Base-by-base conservation (phyloP, 2,329 filamentous ascomycete species). In the Lojkania enalia region DNA sequence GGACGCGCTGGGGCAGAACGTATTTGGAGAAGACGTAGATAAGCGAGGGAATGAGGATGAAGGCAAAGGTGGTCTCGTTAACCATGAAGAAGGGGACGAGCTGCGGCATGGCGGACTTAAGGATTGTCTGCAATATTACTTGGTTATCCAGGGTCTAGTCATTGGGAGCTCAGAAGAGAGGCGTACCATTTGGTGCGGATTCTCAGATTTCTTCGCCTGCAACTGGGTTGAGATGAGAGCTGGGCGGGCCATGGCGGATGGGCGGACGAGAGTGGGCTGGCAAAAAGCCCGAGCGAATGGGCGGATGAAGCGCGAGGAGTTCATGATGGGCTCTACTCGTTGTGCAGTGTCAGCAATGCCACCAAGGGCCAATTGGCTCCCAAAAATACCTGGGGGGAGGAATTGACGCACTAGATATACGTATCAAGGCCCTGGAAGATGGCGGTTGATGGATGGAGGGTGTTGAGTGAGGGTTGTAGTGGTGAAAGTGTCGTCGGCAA, bases 1-100 rank as follows among this genome's bases (percentile, higher is more conserved):
- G 70, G 49, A 73, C 58, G 47, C 63, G 65, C 62, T 72, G 66
- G 49, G 70, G 70, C 29, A 73, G 66, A 47, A 71, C 63, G 64
- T 73, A 73, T 57, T 73, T 73, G 52, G 69, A 71, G 57, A 72
- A 61, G 57, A 73, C 42, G 63, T 72, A 73, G 67, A 73, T 71
- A 55, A 73, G 66, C 42, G 67, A 62, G 33, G 70, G 70, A 32
- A 73, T 58, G 45, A 70, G 57, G 59, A 72, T 56, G 55, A 72
- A 72, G 35, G 69, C 70, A 52, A 66, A 57, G 50, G 66, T 70
- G 48, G 64, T 69, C 67, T 73, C 70, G 63, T 72, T 73, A 60
- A 73, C 69, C 65, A 72, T 72, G 66, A 71, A 73, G 66, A 73
- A 73, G 54, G 70, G 70, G 37, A 73, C 64, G 48, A 73, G 70